These are phyloP conservation scores for Rosa persica DNA, from an alignment of 306 rosid genomes.

Conservation along the genomic window DNA sequence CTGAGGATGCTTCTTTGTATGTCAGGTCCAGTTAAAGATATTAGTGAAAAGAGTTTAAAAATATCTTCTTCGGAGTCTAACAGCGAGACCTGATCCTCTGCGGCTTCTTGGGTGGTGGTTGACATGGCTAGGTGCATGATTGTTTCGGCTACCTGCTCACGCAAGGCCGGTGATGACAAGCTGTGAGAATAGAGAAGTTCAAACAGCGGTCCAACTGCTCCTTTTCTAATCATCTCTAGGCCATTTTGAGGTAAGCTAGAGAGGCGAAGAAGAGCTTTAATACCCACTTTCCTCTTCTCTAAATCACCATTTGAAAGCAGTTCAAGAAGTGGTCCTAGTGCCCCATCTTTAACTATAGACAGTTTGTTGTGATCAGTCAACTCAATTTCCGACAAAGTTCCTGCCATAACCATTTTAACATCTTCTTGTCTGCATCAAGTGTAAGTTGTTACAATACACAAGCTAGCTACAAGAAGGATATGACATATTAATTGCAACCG, in stretches of 20 bases:
- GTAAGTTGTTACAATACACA: background rate
- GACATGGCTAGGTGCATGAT: constrained; percentile 57
- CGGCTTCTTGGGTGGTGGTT: constrained; percentile 43
- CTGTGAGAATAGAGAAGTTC: constrained; percentile 56
- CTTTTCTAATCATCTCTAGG: constrained; percentile 53
- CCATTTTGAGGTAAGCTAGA: constrained; percentile 59
- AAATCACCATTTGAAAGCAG: constrained; percentile 45
- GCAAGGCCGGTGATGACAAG: constrained; percentile 37
- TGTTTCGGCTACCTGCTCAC: constrained; percentile 51
- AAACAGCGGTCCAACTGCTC: constrained; percentile 47
- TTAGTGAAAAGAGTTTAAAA: constrained; percentile 53
- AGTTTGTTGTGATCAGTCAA: constrained; percentile 55
- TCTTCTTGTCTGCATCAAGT: constrained; percentile 40
- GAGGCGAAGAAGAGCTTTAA: constrained; percentile 48
- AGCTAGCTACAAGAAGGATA: background rate
- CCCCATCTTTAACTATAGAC: constrained; percentile 48
- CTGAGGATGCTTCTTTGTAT: constrained; percentile 52
- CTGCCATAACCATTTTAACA: constrained; percentile 43
- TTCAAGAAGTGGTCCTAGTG: constrained; percentile 50
- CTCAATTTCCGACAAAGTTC: constrained; percentile 52
- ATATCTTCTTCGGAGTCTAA: constrained; percentile 57
- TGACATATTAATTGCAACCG: background rate
- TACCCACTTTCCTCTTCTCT: constrained; percentile 45
- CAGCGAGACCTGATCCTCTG: constrained; percentile 36
- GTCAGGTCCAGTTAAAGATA: constrained; percentile 52